Base-by-base conservation (phyloP, 768 basidiomycete genomes). In the Podaxis mareebaensis region DNA sequence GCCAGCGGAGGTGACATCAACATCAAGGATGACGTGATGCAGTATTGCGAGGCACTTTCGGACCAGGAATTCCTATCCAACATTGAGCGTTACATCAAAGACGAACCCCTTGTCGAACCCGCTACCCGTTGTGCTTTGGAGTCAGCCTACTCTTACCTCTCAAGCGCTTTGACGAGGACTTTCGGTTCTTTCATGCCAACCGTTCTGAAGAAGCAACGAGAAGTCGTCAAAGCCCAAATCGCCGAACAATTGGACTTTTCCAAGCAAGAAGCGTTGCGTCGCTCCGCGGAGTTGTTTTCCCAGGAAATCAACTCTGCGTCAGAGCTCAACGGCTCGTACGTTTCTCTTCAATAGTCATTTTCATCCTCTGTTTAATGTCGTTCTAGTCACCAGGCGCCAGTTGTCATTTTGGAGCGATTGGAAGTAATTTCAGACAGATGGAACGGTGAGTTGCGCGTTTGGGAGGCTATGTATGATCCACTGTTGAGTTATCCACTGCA, bases 61-160 rank as follows among this genome's bases (percentile, higher is more conserved):
- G 63, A 60, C 24, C 33, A n/a, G 20, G 51, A 48, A 0, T 53
- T 58, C 42, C 17, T 60, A 24, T 22, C 15, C 26, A 20, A 22
- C 22, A n/a, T 63, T 4, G 54, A 53, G 17, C 17, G 2, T 24
- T 55, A 53, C 40, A 10, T 64, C 17, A 20, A 42, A 8, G 38
- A 36, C 2, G 63, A 64, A 33, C 63, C 57, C 24, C 57, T 60
- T 22, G 57, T 60, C 22, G 51, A 60, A 24, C 13, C 63, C 1
- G 58, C 63, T 22, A 53, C 49, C 1, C 46, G 57, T 39, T 26
- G 13, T 22, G 51, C 58, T 26, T 20, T n/a, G 10, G 61, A 63
- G 6, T 3, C 33, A 53, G 40, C 46, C 8, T 33, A 53, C 55
- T 10, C 49, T 12, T 4, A 36, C 7, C 6, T 63, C 15, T 39